Evolutionary conservation across 2,329 filamentous ascomycete genomes (phyloP), one percentile per base, ranked within the genome.

Genomic region (Knufia petricola): DNA sequence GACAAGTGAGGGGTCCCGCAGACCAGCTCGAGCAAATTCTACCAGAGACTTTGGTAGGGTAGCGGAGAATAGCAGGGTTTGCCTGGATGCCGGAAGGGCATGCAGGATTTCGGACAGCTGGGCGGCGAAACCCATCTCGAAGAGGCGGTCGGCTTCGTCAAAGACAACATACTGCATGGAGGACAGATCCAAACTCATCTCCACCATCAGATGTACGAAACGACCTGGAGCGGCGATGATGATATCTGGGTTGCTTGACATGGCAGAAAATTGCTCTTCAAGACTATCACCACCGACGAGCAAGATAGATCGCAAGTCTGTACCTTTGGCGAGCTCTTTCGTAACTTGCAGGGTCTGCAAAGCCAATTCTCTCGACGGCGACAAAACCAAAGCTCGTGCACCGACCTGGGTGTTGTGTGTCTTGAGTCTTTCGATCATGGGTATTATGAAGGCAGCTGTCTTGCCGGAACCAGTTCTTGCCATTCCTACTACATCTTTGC

Each of bases 401-500:
- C 94, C 92, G 55, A 96, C 82, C 60, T 84, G 84, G 24, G 82
- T 82, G 62, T 85, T 94, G 66, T 98, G 94, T 20, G 80, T 77
- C 66, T 89, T 94, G 52, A 98, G 72, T 56, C 84, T 85, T 70
- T 98, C 87, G 52, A 98, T 88, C 90, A 98, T 95, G 37, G 92
- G 92, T 55, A 98, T 94, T 21, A 96, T 88, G 66, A 98, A 98
- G 19, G 92, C 92, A 1, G 89, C 92, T 1, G 94, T 98, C 73
- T 98, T 98, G 71, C 92, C 92, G 17, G 89, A 96, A 64, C 92
- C 92, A n/a, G 94, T 98, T 57, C 94, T 78, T 6, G 92, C 92
- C 92, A 98, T 98, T 57, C 89, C 94, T 20, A 98, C 90, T n/a
- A 96, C 86, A 75, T 98, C 92, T 68, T 88, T 86, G 47, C 84